These are phyloP conservation scores for Skeletonema tropicum DNA, from an alignment of 108 stramenopile species.

Conservation along the genomic window DNA sequence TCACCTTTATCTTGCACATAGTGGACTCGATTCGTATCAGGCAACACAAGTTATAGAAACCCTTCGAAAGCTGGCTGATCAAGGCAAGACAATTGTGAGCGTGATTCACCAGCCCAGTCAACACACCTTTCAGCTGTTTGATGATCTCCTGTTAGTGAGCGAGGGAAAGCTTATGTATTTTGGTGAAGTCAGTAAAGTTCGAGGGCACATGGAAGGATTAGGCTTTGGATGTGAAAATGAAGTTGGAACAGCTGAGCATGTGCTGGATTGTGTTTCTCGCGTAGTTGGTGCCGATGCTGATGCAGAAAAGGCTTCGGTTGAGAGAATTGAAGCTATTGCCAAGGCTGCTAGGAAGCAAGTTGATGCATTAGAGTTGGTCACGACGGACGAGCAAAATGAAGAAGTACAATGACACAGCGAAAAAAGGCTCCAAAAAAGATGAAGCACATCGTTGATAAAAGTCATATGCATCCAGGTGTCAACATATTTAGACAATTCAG, in stretches of 20 bases:
- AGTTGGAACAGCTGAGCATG: conserved; percentile 79
- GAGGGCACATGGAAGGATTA: conserved; percentile 59
- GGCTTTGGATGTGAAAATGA: conserved; percentile 61
- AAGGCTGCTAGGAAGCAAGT: conserved; percentile 41
- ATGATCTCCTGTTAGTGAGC: conserved; percentile 82
- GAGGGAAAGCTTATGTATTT: conserved; percentile 88
- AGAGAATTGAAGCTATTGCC: conserved; percentile 63
- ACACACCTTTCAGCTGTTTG: conserved; percentile 81
- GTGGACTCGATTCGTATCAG: conserved; percentile 79
- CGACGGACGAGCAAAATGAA: conserved; percentile 9
- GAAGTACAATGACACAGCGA: background rate
- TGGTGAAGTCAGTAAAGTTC: conserved; percentile 68
- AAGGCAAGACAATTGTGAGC: conserved; percentile 80
- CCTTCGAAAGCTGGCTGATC: conserved; percentile 74
- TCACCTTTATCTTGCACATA: too few species aligned
- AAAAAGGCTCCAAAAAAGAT: conserved; percentile 40
- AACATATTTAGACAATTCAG: conserved; percentile 75
- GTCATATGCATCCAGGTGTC: conserved; percentile 51
- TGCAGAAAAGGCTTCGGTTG: conserved; percentile 31
- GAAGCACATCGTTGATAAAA: conserved; percentile 49
- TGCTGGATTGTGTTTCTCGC: conserved; percentile 83
- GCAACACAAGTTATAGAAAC: conserved; percentile 73
- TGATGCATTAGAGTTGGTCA: conserved; percentile 40
- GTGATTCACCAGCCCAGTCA: conserved; percentile 92
- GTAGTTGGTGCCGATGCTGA: conserved; percentile 56